Evolutionary conservation across 2,329 filamentous ascomycete genomes (phyloP), one percentile per base, ranked within the genome.

Genomic region (Ambrosiella xylebori): DNA sequence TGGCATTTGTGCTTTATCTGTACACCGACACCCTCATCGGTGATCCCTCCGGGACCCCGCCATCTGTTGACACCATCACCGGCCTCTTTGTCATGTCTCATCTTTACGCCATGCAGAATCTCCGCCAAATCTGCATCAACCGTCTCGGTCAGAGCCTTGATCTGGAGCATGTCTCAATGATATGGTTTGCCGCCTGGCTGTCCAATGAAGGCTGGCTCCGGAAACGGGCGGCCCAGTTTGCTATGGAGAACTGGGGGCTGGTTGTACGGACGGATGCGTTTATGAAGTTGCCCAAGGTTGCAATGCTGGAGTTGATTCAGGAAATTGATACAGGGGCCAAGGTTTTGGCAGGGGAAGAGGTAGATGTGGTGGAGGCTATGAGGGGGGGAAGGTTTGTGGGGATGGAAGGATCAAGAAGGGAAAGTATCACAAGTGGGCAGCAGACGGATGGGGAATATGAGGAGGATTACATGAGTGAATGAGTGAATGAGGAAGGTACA

Each of bases 41-140:
- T 47, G 69, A 72, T n/a, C 72, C 74, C 52, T 74, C 88, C 52
- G 81, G 82, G 60, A 86, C 90, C 40, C 88, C 93, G 71, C 79
- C 80, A 0, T 78, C 84, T 54, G 79, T 96, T 17, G 81, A 84
- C 37, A 90, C 96, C 64, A 89, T 97, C 12, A 91, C 93, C 0
- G 91, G 93, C 7, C 81, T 98, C 69, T 78, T 98, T 2, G 91
- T 98, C 63, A 94, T 98, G 87, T 89, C 89, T 49, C 96, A 97
- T 68, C 87, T 97, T 52, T 98, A 98, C 72, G 91, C 96, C 67
- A 94, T 98, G 73, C 90, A 90, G 1, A 88, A 93, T 64, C 80
- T 98, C 27, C 86, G 91, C 17, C 79, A 95, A 7, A 77, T 97
- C 1, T 96, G 91, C 68, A 86, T 97, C 57, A 91, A 95, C 67